phyloP scores from a whole-genome alignment of 139 green algal genomes.

The Edaphochlamys debaryana region DNA sequence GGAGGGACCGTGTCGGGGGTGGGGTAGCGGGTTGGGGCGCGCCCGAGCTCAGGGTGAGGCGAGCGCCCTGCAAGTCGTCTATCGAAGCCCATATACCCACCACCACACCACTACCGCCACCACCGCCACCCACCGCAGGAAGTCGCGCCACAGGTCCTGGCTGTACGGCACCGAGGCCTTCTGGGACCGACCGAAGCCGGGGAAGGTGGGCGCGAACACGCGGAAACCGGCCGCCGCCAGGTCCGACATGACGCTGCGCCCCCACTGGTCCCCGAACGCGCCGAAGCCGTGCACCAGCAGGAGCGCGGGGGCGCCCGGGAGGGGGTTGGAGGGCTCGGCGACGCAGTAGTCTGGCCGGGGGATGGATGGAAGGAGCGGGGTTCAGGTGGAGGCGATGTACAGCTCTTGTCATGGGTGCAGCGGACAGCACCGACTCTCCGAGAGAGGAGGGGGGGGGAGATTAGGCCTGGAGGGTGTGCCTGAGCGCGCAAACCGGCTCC shows the following conservation, averaged over 20 bases:
- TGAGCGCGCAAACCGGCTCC: no score
- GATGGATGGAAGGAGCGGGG: not conserved
- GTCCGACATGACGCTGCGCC: conserved; percentile 73
- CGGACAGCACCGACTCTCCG: no score
- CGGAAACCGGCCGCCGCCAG: conserved; percentile 77
- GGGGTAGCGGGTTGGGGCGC: no score
- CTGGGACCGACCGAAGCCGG: conserved; percentile 86
- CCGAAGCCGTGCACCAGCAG: conserved; percentile 97
- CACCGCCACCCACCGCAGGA: conserved; percentile 57
- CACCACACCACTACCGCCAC: no score
- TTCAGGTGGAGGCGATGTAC: not conserved
- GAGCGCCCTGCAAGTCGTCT: no score
- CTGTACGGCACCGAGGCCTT: conserved; percentile 88
- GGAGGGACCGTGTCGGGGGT: no score
- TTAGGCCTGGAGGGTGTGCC: no score
- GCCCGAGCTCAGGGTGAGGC: no score
- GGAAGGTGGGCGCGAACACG: conserved; percentile 85
- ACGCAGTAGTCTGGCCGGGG: conserved; percentile 74
- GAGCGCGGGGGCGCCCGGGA: conserved; percentile 64
- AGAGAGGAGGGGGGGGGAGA: no score
- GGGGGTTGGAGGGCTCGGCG: conserved; percentile 38
- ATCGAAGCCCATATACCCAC: no score
- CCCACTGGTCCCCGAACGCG: conserved; percentile 94
- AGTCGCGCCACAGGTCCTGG: conserved; percentile 86
- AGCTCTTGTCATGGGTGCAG: not conserved